These are phyloP conservation scores for Backusella mclennaniae DNA, from an alignment of 192 early-diverging fungal species.

Conservation along the genomic window DNA sequence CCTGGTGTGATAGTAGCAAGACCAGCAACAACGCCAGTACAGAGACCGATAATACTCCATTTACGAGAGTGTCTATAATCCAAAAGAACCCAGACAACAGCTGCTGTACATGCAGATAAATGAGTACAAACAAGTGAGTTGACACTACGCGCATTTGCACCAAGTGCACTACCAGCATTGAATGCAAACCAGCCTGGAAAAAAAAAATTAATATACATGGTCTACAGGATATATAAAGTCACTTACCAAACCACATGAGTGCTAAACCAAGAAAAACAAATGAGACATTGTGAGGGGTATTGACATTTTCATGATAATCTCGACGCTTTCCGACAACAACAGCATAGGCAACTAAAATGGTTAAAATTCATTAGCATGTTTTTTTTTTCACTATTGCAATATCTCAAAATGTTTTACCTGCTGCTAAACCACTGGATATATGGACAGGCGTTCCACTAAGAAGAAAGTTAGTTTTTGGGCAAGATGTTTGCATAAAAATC, in stretches of 20 bases:
- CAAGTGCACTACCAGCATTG: slow-evolving; percentile 78
- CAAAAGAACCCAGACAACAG: slow-evolving; percentile 70
- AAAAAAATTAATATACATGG: neutral
- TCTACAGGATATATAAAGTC: slow-evolving; percentile 27
- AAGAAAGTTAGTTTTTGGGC: neutral
- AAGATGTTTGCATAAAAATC: neutral
- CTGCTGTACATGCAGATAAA: slow-evolving; percentile 69
- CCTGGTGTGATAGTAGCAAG: slow-evolving; percentile 90
- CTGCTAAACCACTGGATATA: slow-evolving; percentile 75
- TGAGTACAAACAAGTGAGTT: slow-evolving; percentile 77
- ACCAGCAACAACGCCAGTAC: slow-evolving; percentile 88
- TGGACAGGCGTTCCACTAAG: slow-evolving; percentile 78
- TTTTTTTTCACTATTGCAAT: neutral
- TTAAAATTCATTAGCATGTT: neutral
- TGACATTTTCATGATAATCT: slow-evolving; percentile 65
- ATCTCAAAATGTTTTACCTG: slow-evolving; percentile 14
- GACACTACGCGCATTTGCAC: slow-evolving; percentile 68
- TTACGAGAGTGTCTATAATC: slow-evolving; percentile 72
- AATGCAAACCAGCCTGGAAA: slow-evolving; percentile 82
- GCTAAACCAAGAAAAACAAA: slow-evolving; percentile 83
- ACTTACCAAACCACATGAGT: slow-evolving; percentile 90
- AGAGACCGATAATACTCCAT: slow-evolving; percentile 81
- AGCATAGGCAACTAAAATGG: slow-evolving; percentile 64
- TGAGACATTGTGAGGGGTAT: slow-evolving; percentile 78
- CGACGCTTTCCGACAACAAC: slow-evolving; percentile 80